Conservation (phyloP, 164 flowering plant species). For the Vitis riparia region DNA sequence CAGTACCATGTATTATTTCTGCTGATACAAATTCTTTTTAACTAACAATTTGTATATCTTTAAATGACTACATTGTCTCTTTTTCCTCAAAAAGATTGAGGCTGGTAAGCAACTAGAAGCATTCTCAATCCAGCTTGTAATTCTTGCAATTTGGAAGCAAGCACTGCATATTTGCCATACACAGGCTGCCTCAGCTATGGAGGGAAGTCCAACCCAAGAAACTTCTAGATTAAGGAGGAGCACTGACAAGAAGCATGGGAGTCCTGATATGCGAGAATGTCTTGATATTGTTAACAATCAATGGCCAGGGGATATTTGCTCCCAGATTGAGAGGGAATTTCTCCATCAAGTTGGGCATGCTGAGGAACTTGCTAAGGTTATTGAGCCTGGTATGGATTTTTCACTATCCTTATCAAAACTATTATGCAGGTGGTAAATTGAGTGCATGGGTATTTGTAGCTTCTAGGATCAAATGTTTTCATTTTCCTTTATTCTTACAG, state of each 20-base stretch:
- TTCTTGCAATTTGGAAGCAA: conserved; percentile 96
- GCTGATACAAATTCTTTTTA: background rate
- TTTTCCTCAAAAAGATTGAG: conserved; percentile 35
- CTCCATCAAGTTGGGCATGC: conserved; percentile 84
- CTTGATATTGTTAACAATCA: conserved; percentile 28
- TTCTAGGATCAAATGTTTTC: background rate
- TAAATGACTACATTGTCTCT: background rate
- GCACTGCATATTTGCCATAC: conserved; percentile 91
- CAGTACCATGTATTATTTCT: background rate
- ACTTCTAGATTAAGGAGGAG: conserved; percentile 36
- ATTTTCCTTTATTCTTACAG: background rate
- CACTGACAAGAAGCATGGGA: conserved; percentile 34
- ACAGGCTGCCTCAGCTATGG: conserved; percentile 81
- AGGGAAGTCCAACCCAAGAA: conserved; percentile 74
- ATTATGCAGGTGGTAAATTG: background rate
- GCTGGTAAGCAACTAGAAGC: conserved; percentile 76
- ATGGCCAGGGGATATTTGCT: conserved; percentile 53
- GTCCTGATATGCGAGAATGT: conserved; percentile 38
- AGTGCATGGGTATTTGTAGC: background rate
- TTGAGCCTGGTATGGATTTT: conserved; percentile 68
- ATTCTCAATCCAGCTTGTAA: conserved; percentile 91
- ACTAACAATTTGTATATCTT: background rate
- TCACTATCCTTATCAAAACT: background rate
- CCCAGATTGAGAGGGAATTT: conserved; percentile 75
- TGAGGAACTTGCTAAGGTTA: conserved; percentile 69